Percentiles rank a stretch among this genome's conserved stretches.
These are phyloP conservation scores for Acanthamoeba culbertsoni DNA, from an alignment of 208 protist species.

Conservation along the genomic window DNA sequence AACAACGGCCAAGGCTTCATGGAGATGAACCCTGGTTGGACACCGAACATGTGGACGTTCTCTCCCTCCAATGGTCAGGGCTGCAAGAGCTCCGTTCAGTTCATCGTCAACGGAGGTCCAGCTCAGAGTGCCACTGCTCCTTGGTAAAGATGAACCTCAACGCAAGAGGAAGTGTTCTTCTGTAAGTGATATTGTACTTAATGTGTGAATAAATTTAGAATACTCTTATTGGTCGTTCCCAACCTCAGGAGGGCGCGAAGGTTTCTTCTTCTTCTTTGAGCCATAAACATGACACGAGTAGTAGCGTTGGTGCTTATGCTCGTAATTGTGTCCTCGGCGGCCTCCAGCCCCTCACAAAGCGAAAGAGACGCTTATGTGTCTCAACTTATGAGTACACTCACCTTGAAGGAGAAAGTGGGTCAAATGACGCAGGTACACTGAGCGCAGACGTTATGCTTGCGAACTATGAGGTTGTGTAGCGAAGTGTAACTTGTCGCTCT, in stretches of 20 bases:
- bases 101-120: conserved; percentile 18
- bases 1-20: conserved; percentile 39
- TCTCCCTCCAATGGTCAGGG: neutral
- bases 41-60: conserved; percentile 48
- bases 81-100: neutral
- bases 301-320: too few species aligned
- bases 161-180: neutral
- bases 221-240: too few species aligned
- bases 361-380: neutral
- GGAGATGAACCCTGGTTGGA: conserved; percentile 3
- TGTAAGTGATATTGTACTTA: too few species aligned
- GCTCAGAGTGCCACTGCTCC: neutral
- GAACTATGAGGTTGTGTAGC: neutral
- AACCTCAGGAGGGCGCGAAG: too few species aligned
- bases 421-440: conserved; percentile 45
- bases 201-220: too few species aligned
- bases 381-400: neutral
- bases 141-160: neutral
- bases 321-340: too few species aligned
- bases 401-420: conserved; percentile 44
- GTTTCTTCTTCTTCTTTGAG: neutral
- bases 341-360: too few species aligned
- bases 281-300: neutral
- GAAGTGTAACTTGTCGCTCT: neutral
- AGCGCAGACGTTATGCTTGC: neutral